A percentile compares a stretch with the other conserved stretches of the same genome.
Evolutionary conservation across 2,329 filamentous ascomycete genomes (phyloP).

Genomic region (Exophiala dermatitidis): DNA sequence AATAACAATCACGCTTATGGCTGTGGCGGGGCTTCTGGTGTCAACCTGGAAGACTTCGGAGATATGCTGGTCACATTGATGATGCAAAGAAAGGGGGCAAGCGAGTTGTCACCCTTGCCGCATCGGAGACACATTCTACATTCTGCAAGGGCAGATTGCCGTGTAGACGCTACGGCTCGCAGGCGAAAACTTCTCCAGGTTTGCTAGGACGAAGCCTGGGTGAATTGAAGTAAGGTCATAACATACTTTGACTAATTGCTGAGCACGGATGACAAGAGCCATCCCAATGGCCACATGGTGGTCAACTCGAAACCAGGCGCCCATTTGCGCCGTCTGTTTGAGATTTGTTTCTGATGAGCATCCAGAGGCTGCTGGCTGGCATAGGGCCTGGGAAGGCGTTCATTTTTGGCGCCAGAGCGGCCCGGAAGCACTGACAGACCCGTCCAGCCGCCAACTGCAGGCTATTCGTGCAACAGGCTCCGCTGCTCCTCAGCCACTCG

Average conservation of each 20-base stretch:
- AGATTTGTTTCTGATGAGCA: constrained; percentile 23
- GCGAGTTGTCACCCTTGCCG: constrained; percentile 1
- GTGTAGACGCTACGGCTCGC: background rate
- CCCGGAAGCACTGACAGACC: constrained; percentile 5
- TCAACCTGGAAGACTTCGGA: constrained; percentile 8
- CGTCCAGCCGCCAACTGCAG: constrained; percentile 13
- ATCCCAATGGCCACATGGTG: background rate
- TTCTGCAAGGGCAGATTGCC: constrained; percentile 7
- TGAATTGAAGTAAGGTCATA: no score
- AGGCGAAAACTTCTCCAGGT: no score
- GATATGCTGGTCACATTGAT: constrained; percentile 10
- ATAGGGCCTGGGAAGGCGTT: background rate
- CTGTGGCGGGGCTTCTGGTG: constrained; percentile 2
- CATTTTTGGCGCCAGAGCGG: constrained; percentile 19
- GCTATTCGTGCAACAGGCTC: constrained; percentile 16
- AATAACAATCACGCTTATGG: constrained; percentile 20
- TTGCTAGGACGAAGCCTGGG: no score
- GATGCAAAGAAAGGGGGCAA: constrained; percentile 8
- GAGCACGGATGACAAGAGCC: no score
- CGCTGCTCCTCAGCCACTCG: constrained; percentile 24
- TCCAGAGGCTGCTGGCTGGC: constrained; percentile 7
- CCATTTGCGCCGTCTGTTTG: constrained; percentile 24
- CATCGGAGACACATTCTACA: constrained; percentile 9
- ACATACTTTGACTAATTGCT: no score
- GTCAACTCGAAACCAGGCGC: constrained; percentile 6